Conservation (phyloP, 768 basidiomycete genomes). For the Arthromyces matolae region DNA sequence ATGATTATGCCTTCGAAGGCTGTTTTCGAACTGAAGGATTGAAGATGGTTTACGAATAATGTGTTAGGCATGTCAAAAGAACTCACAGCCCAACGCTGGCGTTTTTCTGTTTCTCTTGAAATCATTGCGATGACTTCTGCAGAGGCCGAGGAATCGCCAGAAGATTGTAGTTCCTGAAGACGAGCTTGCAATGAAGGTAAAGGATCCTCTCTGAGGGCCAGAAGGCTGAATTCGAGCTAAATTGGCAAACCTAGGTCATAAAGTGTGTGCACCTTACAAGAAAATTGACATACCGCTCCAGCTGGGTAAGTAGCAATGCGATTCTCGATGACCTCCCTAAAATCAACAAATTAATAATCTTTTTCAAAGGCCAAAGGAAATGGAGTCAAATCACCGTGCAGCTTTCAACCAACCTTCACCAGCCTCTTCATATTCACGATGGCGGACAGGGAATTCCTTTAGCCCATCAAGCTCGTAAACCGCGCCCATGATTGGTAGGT, state of each 20-base stretch:
- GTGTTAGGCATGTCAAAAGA: neutral
- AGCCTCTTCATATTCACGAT: constrained; percentile 64
- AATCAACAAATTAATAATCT: constrained; percentile 17
- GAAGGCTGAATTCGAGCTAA: constrained; percentile 89
- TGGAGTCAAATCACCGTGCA: constrained; percentile 54
- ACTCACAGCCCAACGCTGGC: constrained; percentile 81
- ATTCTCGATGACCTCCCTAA: constrained; percentile 77
- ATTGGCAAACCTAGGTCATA: constrained; percentile 5
- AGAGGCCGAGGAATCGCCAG: constrained; percentile 39
- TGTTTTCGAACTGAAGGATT: constrained; percentile 74
- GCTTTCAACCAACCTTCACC: constrained; percentile 82
- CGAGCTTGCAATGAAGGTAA: constrained; percentile 64
- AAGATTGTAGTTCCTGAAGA: constrained; percentile 44
- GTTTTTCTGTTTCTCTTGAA: constrained; percentile 66
- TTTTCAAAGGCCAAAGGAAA: constrained; percentile 9
- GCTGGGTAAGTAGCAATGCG: constrained; percentile 89
- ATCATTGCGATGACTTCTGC: constrained; percentile 55
- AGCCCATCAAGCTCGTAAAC: constrained; percentile 95
- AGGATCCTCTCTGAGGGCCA: constrained; percentile 82
- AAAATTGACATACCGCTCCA: constrained; percentile 63
- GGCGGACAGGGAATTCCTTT: constrained; percentile 72
- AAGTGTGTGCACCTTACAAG: neutral
- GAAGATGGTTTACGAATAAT: neutral
- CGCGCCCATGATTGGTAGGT: constrained; percentile 77
- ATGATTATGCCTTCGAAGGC: constrained; percentile 82